Conservation (phyloP, 352 stramenopile species). For the Pythium utonaiense region DNA sequence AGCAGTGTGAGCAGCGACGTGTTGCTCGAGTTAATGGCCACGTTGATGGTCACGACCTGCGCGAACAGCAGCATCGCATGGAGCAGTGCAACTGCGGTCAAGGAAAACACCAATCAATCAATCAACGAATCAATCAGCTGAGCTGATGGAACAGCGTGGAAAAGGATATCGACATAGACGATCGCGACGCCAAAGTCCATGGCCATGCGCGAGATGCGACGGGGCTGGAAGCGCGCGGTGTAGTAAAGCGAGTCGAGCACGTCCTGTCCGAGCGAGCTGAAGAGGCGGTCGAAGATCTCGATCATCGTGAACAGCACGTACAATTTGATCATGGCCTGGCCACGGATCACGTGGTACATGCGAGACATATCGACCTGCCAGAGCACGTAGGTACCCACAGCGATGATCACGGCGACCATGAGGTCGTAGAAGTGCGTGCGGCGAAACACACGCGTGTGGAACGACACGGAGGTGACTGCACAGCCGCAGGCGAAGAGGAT, state of each 20-base stretch:
- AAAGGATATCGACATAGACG: conserved; percentile 51
- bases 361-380: conserved; percentile 93
- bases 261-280: conserved; percentile 96
- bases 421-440: conserved; percentile 90
- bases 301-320: conserved; percentile 99
- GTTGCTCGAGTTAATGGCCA: conserved; percentile 95
- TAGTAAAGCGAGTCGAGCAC: conserved; percentile 95
- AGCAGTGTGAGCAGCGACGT: conserved; percentile 92
- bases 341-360: conserved; percentile 98
- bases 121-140: neutral
- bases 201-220: conserved; percentile 62
- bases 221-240: conserved; percentile 76
- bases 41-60: conserved; percentile 96
- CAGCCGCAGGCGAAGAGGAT: conserved; percentile 82
- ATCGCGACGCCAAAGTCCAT: conserved; percentile 75
- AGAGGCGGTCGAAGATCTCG: conserved; percentile 97
- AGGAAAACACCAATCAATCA: conserved; percentile 1
- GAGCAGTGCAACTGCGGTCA: conserved; percentile 34
- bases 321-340: conserved; percentile 98
- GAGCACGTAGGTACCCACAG: conserved; percentile 70
- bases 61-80: conserved; percentile 95
- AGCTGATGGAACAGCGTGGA: neutral
- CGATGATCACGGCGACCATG: conserved; percentile 85
- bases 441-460: conserved; percentile 73
- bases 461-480: conserved; percentile 61